Conservation (phyloP, 176 grass and related monocot species). For the Calamus simplicifolius region DNA sequence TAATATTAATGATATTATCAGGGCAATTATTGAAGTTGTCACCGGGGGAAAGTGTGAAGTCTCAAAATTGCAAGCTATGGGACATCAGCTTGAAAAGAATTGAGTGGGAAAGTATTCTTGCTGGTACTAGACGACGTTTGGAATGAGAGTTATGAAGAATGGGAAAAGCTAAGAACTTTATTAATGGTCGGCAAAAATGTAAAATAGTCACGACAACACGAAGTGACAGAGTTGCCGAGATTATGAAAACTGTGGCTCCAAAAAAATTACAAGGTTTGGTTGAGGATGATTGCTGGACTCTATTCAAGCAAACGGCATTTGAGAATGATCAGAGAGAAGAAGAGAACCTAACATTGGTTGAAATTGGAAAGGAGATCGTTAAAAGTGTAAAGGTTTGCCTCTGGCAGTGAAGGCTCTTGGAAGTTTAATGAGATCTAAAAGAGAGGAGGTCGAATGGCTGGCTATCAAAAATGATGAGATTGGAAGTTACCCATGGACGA, state of each 20-base stretch:
- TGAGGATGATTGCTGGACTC: conserved; percentile 8
- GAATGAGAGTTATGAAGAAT: no score
- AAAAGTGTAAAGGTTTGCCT: conserved; percentile 22
- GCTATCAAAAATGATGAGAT: conserved; percentile 11
- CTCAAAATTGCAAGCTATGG: no score
- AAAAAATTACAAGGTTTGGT: neutral
- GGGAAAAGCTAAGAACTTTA: no score
- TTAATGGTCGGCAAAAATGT: neutral
- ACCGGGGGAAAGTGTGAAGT: no score
- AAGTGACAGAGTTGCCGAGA: neutral
- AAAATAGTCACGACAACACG: conserved; percentile 15
- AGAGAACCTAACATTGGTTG: neutral
- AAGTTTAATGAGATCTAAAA: neutral
- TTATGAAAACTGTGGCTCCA: neutral
- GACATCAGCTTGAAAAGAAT: no score
- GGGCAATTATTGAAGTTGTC: no score
- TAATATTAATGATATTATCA: no score
- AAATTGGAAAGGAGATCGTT: conserved; percentile 17
- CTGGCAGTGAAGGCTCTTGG: conserved; percentile 23
- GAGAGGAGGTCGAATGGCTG: neutral
- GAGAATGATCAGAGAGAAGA: neutral
- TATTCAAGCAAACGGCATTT: conserved; percentile 12
- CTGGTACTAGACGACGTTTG: no score
- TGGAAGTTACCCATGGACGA: neutral
- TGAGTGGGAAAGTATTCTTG: no score